These are phyloP conservation scores for Starmerella vitae DNA, from an alignment of 805 yeast species.

Conservation along the genomic window DNA sequence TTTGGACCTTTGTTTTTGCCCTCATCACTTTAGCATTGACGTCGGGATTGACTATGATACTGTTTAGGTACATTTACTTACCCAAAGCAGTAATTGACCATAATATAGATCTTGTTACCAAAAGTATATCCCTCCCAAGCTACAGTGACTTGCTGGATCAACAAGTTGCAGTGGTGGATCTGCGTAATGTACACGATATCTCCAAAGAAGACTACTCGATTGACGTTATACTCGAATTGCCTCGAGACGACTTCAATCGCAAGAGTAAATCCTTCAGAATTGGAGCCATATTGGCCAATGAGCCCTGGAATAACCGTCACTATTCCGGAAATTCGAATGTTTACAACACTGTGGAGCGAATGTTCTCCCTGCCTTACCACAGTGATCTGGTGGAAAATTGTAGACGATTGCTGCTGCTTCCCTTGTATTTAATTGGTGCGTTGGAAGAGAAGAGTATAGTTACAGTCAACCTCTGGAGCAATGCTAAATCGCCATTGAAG, in stretches of 20 bases:
- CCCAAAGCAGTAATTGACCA: constrained; percentile 4
- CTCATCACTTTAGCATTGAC: neutral
- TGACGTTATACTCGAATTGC: constrained; percentile 23
- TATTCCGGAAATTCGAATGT: neutral
- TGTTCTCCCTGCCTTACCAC: constrained; percentile 26
- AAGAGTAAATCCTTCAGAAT: constrained; percentile 27
- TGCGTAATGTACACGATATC: neutral
- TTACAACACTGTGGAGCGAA: constrained; percentile 12
- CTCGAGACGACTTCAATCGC: constrained; percentile 24
- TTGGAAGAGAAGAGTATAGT: constrained; percentile 20
- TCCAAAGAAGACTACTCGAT: constrained; percentile 22
- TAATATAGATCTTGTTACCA: constrained; percentile 11
- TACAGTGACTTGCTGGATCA: neutral
- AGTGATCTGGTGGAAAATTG: constrained; percentile 22
- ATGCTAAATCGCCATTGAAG: constrained; percentile 2
- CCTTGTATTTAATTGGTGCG: constrained; percentile 24
- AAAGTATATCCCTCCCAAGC: constrained; percentile 1
- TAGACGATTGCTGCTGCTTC: constrained; percentile 23
- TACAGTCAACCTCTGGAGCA: constrained; percentile 19
- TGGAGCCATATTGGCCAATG: constrained; percentile 16
- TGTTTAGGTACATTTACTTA: constrained; percentile 6
- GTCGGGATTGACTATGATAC: constrained; percentile 6
- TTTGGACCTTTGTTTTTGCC: constrained; percentile 1
- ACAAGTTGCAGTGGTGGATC: constrained; percentile 9
- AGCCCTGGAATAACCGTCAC: neutral